Evolutionary conservation across 2,329 filamentous ascomycete genomes (phyloP), one percentile per base, ranked within the genome.

Genomic region (Colletotrichum brevisporum): DNA sequence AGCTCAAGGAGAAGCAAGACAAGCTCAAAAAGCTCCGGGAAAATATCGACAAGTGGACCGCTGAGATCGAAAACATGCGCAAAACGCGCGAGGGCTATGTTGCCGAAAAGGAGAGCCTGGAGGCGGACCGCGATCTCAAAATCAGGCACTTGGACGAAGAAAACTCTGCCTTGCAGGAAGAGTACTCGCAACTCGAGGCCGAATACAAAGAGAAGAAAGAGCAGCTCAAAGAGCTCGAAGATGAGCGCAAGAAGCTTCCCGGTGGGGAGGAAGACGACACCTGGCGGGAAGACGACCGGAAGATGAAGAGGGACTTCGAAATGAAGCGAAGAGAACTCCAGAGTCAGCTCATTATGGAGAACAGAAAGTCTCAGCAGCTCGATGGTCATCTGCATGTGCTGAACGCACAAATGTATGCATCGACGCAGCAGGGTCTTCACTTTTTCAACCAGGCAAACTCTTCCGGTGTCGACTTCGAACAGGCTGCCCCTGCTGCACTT

Each of bases 171-270:
- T 82, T 93, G 24, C 91, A 94, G 74, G 87, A 91, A 47, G 90
- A 90, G 65, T 88, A 88, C 67, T 82, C 86, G 6, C 84, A 84
- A 41, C 83, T 95, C 58, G 93, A 96, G 77, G 87, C 92, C 9
- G 91, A 93, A 71, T 86, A 96, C 31, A 91, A 90, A 72, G 87
- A 92, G 63, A 83, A 83, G 71, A 72, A 70, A 43, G 62, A 72
- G 63, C 88, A 91, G 72, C 88, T 95, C 72, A 93, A 94, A 76
- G 87, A 90, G 59, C 85, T 94, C 27, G 93, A 96, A 76, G 89
- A 91, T 67, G 88, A 91, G 72, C 83, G 90, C 57, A 91, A 91
- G 78, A 88, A 86, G 64, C 84, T 89, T 13, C 86, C 88, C 2
- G 90, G 87, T 16, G 87, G 84, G n/a, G 85, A 90, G 64, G 85